phyloP scores from a whole-genome alignment of 106 monocot species.

The Allium cepa region DNA sequence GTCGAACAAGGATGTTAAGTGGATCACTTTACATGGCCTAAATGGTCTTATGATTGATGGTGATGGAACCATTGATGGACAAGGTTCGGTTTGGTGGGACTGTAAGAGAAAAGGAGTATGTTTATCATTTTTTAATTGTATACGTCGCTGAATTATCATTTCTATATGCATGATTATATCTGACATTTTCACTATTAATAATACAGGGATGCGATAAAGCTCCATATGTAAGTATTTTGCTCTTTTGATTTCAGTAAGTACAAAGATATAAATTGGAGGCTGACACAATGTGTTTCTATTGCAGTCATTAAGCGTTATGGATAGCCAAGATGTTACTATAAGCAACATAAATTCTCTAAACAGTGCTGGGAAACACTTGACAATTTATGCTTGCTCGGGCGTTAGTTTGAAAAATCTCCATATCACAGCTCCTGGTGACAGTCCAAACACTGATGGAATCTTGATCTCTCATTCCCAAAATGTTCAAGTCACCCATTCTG shows the following conservation, averaged over 20 bases:
- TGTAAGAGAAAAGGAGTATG: conserved; percentile 6
- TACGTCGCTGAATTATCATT: not conserved
- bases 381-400: not conserved
- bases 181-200: not conserved
- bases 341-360: not conserved
- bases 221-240: not conserved
- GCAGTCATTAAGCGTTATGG: not conserved
- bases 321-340: not conserved
- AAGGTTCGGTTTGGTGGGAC: conserved; percentile 9
- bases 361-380: conserved; percentile 9
- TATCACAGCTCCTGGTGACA: conserved; percentile 3
- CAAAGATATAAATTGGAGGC: not conserved
- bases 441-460: conserved; percentile 13
- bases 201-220: not conserved
- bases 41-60: not conserved
- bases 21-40: not conserved
- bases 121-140: not conserved
- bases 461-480: conserved; percentile 2
- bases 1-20: no score
- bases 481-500: conserved; percentile 1
- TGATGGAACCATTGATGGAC: not conserved
- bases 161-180: not conserved
- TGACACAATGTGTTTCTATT: not conserved
- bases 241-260: not conserved
- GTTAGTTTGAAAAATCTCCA: not conserved